These are phyloP conservation scores for Pistacia vera DNA, from an alignment of 345 rosid genomes.

Conservation along the genomic window DNA sequence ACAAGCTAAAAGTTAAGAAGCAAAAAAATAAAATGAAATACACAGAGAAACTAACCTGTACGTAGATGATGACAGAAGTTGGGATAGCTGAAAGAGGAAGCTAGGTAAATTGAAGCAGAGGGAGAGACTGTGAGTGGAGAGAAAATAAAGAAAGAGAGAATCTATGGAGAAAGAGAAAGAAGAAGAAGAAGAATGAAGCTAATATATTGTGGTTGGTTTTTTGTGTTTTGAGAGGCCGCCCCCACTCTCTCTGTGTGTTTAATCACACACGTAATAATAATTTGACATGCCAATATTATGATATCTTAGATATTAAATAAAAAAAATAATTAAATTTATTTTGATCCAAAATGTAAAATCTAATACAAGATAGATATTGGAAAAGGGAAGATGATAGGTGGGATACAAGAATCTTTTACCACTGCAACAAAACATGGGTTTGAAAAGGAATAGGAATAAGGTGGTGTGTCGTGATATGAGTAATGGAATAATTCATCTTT, in stretches of 20 bases:
- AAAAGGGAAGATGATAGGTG: too few relatives aligned
- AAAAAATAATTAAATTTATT: too few relatives aligned
- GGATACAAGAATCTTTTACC: too few relatives aligned
- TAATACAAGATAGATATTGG: too few relatives aligned
- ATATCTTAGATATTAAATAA: too few relatives aligned
- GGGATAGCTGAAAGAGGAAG: slow-evolving; percentile 11
- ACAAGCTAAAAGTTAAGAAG: background rate
- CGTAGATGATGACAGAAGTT: background rate
- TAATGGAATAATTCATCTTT: too few relatives aligned
- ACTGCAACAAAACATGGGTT: too few relatives aligned
- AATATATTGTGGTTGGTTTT: background rate
- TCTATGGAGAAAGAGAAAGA: slow-evolving; percentile 2
- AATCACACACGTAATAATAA: too few relatives aligned
- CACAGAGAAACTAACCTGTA: background rate
- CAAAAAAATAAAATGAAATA: background rate
- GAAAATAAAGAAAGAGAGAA: slow-evolving; percentile 2
- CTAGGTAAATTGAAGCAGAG: background rate
- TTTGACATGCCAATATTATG: too few relatives aligned
- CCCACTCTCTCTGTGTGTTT: background rate
- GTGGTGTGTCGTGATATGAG: too few relatives aligned
- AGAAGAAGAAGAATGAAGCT: background rate
- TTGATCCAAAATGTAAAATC: too few relatives aligned
- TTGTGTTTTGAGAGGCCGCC: slow-evolving; percentile 5
- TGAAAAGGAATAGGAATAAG: too few relatives aligned
- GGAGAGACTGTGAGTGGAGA: slow-evolving; percentile 3